Evolutionary conservation across 805 yeast genomes (phyloP), one percentile per base, ranked within the genome.

Genomic region (Lachancea fermentati): DNA sequence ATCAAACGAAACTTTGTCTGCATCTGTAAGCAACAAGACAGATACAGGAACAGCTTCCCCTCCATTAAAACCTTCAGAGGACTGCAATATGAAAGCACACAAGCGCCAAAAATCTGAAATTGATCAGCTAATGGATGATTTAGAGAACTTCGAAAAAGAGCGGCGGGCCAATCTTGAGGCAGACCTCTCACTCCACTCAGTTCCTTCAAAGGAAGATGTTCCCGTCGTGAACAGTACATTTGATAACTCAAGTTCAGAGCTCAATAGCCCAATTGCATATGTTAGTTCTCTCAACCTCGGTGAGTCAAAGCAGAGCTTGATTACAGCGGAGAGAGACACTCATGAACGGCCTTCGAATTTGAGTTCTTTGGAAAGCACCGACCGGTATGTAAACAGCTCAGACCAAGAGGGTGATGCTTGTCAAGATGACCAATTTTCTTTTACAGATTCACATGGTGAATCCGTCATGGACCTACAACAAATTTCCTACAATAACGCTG

Each of bases 71-170:
- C 7, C 26, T 17, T 3, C 24, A 32, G 14, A 18, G n/a, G 18
- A 11, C 19, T 33, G 18, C 31, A 18, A 12, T 25, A n/a, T n/a
- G n/a, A n/a, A n/a, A 5, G 37, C 37, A 13, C 65, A 60, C 37
- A 41, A 48, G 32, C 50, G 62, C 22, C 58, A 60, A 37, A 44
- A 51, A 29, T 61, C 66, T 4, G 58, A 61, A 31, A 59, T 63
- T 12, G 66, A 62, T 39, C 55, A 54, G 31, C 43, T 60, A 16
- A 57, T 57, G 6, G 66, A 60, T 18, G 64, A 62, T 34, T 47
- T 62, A 16, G 66, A 61, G 15, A 41, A 44, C 8, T 61, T 45
- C 37, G 48, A 56, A 2, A 44, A 42, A 9, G 46, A 52, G 17
- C 18, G 32, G 12, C 19, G 26, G 7, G 26, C 26, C 26, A 22